phyloP scores from a whole-genome alignment of 1,139 yeast species.

The Yarrowia galli region DNA sequence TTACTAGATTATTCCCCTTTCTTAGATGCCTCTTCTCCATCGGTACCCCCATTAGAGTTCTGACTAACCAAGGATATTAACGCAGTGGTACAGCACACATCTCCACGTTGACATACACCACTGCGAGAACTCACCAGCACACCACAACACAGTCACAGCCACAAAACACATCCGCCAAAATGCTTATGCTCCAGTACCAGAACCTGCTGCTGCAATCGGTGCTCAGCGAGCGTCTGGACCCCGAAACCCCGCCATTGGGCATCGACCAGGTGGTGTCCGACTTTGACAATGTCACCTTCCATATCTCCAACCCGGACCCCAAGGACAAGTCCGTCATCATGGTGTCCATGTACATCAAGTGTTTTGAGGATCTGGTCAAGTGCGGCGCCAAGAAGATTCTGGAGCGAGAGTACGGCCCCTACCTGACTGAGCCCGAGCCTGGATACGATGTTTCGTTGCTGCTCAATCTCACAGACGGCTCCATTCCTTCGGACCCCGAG shows the following conservation, averaged over 20 bases:
- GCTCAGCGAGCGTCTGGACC: conserved; percentile 54
- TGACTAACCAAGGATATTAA: conserved; percentile 20
- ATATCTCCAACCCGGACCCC: conserved; percentile 77
- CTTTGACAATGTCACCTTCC: conserved; percentile 94
- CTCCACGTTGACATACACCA: neutral
- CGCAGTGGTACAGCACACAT: conserved; percentile 20
- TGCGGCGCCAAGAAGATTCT: conserved; percentile 63
- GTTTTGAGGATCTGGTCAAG: conserved; percentile 73
- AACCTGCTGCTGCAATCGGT: conserved; percentile 54
- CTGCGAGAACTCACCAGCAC: neutral
- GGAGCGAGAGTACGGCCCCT: conserved; percentile 55
- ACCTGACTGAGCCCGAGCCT: conserved; percentile 61
- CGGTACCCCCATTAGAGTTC: neutral
- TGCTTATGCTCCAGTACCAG: conserved; percentile 55
- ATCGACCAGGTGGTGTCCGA: conserved; percentile 91
- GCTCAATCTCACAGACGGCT: conserved; percentile 60
- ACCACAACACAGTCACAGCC: neutral
- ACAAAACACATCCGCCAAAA: conserved; percentile 41
- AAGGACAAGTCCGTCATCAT: conserved; percentile 64
- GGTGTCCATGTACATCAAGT: conserved; percentile 74
- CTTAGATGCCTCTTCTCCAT: neutral
- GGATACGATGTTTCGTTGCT: conserved; percentile 85
- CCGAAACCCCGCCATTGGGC: conserved; percentile 58
- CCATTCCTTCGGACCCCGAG: conserved; percentile 54
- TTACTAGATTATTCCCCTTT: neutral